These are phyloP conservation scores for Nemania abortiva DNA, from an alignment of 2,329 filamentous ascomycete genomes.

Conservation along the genomic window DNA sequence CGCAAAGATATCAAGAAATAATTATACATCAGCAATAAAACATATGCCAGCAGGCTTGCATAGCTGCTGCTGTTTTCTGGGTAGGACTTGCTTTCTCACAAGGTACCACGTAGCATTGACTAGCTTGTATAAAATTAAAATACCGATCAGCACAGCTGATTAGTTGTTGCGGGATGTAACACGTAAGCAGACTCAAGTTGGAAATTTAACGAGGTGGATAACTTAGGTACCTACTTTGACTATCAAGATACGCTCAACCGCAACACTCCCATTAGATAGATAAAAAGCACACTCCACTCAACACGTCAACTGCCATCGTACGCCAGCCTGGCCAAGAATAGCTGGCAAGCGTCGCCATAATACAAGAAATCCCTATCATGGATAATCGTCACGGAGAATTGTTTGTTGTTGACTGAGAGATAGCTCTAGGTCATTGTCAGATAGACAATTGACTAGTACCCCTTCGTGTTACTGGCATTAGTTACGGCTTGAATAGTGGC, in stretches of 20 bases:
- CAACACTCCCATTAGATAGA: background rate
- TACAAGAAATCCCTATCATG: background rate
- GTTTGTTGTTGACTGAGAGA: too few relatives aligned
- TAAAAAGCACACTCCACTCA: conserved; percentile 21
- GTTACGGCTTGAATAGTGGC: background rate
- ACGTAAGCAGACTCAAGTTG: conserved; percentile 29
- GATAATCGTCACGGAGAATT: background rate
- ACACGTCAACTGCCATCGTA: conserved; percentile 23
- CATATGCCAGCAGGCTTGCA: conserved; percentile 8
- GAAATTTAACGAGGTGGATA: conserved; percentile 15
- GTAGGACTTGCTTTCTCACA: conserved; percentile 3
- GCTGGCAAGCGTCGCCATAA: conserved; percentile 20
- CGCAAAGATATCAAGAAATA: background rate
- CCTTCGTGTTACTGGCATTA: background rate
- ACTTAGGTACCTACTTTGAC: conserved; percentile 15
- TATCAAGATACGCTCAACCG: conserved; percentile 4
- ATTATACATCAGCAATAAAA: conserved; percentile 3
- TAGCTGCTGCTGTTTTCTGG: conserved; percentile 5
- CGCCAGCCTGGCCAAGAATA: conserved; percentile 6
- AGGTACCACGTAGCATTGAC: conserved; percentile 35
- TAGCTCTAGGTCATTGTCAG: background rate
- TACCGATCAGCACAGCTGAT: conserved; percentile 24
- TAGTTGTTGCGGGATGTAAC: conserved; percentile 25
- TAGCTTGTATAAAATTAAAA: conserved; percentile 19
- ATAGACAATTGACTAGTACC: background rate